Evolutionary conservation across 2,329 filamentous ascomycete species (phyloP).

Genomic region (Colletotrichum lupini): DNA sequence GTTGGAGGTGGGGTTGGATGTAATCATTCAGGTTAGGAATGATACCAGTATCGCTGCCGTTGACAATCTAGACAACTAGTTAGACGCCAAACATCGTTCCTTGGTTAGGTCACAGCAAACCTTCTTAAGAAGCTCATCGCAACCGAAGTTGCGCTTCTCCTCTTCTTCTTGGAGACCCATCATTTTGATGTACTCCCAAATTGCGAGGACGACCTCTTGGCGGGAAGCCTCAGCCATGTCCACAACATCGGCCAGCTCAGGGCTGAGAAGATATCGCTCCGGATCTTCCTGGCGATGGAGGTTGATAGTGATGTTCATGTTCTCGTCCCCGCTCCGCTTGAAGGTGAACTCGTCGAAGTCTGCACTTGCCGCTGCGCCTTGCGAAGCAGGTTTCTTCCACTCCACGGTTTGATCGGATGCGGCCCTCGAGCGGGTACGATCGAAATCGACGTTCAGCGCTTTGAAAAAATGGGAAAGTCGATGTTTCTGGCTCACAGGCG

Average conservation of each 20-base stretch:
- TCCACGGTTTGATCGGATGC: conserved; percentile 72
- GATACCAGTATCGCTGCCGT: conserved; percentile 79
- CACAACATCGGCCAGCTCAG: conserved; percentile 82
- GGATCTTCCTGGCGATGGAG: conserved; percentile 85
- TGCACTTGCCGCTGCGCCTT: conserved; percentile 64
- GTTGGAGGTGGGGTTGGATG: conserved; percentile 80
- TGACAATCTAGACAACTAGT: conserved; percentile 69
- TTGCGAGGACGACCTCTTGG: conserved; percentile 86
- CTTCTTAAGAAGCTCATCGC: conserved; percentile 83
- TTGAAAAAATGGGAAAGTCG: conserved; percentile 86
- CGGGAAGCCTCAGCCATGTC: conserved; percentile 90
- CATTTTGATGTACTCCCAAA: conserved; percentile 94
- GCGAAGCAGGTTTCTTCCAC: conserved; percentile 85
- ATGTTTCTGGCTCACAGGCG: conserved; percentile 55
- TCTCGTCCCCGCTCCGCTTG: conserved; percentile 91
- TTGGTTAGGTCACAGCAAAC: conserved; percentile 60
- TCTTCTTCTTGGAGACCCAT: conserved; percentile 93
- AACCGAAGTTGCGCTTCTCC: conserved; percentile 91
- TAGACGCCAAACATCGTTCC: background rate
- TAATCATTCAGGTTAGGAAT: conserved; percentile 89
- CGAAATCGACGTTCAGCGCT: conserved; percentile 79
- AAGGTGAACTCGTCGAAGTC: conserved; percentile 95
- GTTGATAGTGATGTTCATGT: conserved; percentile 90
- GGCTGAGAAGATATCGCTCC: conserved; percentile 84
- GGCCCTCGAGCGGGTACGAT: conserved; percentile 68